Evolutionary conservation across 2,329 filamentous ascomycete genomes (phyloP).

Genomic region (Penicillium sp.): DNA sequence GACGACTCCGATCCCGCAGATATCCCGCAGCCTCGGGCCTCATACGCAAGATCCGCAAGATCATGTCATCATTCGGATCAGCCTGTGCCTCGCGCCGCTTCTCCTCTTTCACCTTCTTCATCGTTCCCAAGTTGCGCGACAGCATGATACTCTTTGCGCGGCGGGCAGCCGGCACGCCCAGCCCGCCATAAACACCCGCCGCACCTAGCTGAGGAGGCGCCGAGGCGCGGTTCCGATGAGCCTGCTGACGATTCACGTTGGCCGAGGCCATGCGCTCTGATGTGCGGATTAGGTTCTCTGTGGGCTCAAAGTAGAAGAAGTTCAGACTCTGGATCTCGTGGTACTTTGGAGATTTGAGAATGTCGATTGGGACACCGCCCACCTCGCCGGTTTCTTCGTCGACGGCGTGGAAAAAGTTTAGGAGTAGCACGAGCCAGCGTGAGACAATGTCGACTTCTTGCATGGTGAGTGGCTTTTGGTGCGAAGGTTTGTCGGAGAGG

Average conservation of each 20-base stretch:
- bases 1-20: conserved; percentile 84
- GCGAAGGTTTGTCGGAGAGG: conserved; percentile 89
- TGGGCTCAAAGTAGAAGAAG: conserved; percentile 97
- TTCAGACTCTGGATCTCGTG: conserved; percentile 94
- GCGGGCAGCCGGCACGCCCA: conserved; percentile 53
- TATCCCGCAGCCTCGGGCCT: conserved; percentile 85
- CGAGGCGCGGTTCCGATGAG: conserved; percentile 67
- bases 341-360: conserved; percentile 96
- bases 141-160: conserved; percentile 80
- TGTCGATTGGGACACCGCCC: conserved; percentile 84
- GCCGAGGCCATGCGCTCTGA: conserved; percentile 94
- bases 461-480: conserved; percentile 78
- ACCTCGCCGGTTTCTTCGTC: conserved; percentile 83
- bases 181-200: conserved; percentile 52
- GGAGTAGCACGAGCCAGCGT: conserved; percentile 87
- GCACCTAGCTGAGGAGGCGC: conserved; percentile 62
- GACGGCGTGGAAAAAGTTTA: conserved; percentile 91
- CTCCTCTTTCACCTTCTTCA: conserved; percentile 94
- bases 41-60: conserved; percentile 92
- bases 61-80: conserved; percentile 97
- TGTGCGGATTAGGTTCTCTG: conserved; percentile 88
- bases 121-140: conserved; percentile 89
- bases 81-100: conserved; percentile 94
- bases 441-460: conserved; percentile 94
- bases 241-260: conserved; percentile 76